A percentile compares a stretch with the other conserved stretches of the same genome.
phyloP scores from a whole-genome alignment of 1,284 basidiomycete species.

The Golubevia sp. region DNA sequence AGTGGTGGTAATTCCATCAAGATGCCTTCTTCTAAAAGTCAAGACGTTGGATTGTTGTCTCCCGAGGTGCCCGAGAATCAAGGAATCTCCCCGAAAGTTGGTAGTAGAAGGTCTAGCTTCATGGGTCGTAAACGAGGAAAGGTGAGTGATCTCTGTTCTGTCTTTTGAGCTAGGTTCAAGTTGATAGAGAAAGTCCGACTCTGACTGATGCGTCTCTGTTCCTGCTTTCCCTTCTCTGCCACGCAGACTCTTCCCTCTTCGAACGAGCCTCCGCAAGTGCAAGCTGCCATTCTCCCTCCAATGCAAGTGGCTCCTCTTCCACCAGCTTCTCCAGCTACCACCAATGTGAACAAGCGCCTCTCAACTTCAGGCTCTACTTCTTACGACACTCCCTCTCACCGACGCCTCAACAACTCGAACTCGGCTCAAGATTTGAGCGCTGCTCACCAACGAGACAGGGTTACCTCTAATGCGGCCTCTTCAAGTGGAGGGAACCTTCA shows the following conservation, averaged over 20 bases:
- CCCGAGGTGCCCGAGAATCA: too few species aligned
- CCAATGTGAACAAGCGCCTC: slow-evolving; percentile 70
- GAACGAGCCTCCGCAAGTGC: slow-evolving; percentile 72
- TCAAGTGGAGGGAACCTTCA: neutral
- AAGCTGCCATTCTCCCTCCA: slow-evolving; percentile 71
- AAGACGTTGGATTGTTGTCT: too few species aligned
- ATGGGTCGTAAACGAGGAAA: slow-evolving; percentile 90
- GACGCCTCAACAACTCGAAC: slow-evolving; percentile 11
- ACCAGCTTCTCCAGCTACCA: slow-evolving; percentile 77
- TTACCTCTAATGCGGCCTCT: neutral
- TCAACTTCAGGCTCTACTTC: slow-evolving; percentile 62
- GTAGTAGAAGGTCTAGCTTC: slow-evolving; percentile 79
- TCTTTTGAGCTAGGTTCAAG: slow-evolving; percentile 24
- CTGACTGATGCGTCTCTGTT: slow-evolving; percentile 1
- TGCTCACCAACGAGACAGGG: neutral
- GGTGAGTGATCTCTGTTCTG: slow-evolving; percentile 65
- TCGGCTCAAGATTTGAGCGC: slow-evolving; percentile 8
- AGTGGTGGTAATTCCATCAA: neutral
- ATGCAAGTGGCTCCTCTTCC: slow-evolving; percentile 82
- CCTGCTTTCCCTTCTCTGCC: neutral
- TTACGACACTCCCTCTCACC: neutral
- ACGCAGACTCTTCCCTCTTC: slow-evolving; percentile 80
- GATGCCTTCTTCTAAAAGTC: too few species aligned
- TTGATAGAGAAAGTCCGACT: slow-evolving; percentile 1
- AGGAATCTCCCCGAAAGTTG: slow-evolving; percentile 51